Evolutionary conservation across 768 basidiomycete genomes (phyloP).

Genomic region (Tulasnella calospora): DNA sequence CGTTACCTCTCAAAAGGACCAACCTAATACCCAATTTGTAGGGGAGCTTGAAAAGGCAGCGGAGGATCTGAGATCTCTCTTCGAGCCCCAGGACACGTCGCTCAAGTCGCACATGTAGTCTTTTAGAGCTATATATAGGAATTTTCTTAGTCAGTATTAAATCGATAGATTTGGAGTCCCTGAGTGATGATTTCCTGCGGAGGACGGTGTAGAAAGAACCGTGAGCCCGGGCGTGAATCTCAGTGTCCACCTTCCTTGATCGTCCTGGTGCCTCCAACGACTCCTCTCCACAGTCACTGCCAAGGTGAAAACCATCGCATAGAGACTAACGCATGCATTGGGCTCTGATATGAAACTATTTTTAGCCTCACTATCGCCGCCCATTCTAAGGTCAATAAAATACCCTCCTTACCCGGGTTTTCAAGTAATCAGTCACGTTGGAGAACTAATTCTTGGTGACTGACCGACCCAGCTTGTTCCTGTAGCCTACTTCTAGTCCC

Average conservation of each 20-base stretch:
- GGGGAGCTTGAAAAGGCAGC: constrained; percentile 61
- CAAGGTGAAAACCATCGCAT: not conserved
- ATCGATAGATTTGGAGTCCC: no score
- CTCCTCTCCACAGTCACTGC: not conserved
- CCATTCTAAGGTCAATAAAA: not conserved
- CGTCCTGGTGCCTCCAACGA: not conserved
- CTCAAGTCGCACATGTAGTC: not conserved
- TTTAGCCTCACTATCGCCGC: not conserved
- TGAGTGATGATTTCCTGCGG: no score
- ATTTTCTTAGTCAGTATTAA: no score
- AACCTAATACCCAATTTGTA: constrained; percentile 71
- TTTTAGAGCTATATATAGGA: not conserved
- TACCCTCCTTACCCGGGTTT: not conserved
- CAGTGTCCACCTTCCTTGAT: not conserved
- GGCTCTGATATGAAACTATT: not conserved
- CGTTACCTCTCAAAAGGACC: constrained; percentile 77
- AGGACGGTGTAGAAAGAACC: not conserved
- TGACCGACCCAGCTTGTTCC: no score
- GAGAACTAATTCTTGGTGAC: no score
- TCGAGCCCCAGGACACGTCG: constrained; percentile 31
- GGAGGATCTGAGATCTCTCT: constrained; percentile 65
- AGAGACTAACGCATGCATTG: not conserved
- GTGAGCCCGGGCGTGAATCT: not conserved
- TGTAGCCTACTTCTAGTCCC: no score
- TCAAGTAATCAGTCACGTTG: not conserved